Conservation (phyloP, 2,329 filamentous ascomycete genomes). For the Ambrosiella beaveri region DNA sequence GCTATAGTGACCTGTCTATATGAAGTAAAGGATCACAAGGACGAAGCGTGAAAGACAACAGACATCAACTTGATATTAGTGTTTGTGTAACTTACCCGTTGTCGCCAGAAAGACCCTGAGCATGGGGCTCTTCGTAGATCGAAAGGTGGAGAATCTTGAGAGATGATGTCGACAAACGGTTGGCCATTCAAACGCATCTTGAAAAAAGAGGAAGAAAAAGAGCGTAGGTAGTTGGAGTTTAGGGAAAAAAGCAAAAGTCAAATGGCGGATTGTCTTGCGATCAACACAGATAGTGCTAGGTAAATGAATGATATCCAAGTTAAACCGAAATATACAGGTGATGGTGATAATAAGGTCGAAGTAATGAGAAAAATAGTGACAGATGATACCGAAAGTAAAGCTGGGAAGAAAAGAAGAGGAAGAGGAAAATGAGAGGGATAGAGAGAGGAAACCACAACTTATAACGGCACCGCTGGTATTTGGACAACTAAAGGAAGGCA, state of each 20-base stretch:
- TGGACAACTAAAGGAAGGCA: neutral
- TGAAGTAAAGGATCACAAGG: too few relatives aligned
- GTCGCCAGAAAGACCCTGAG: neutral
- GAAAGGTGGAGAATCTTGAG: conserved; percentile 7
- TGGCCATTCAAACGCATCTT: conserved; percentile 10
- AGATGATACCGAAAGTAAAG: neutral
- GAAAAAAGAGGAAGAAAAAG: neutral
- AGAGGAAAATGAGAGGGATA: neutral
- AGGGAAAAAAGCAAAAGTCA: neutral
- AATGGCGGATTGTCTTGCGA: neutral
- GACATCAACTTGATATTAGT: too few relatives aligned
- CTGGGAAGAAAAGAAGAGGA: neutral
- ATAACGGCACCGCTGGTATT: neutral
- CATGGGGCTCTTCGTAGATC: conserved; percentile 3
- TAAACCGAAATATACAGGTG: neutral
- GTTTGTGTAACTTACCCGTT: neutral
- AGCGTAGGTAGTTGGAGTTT: neutral
- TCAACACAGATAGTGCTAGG: neutral
- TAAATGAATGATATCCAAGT: neutral
- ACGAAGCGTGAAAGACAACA: too few relatives aligned
- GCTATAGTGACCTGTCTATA: too few relatives aligned
- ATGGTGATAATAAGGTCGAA: neutral
- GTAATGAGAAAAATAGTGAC: neutral
- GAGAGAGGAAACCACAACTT: neutral
- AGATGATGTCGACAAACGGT: conserved; percentile 3